A percentile compares a stretch with the other conserved stretches of the same genome.
phyloP scores from a whole-genome alignment of 2,329 filamentous ascomycete species.

The Shiraia bambusicola region DNA sequence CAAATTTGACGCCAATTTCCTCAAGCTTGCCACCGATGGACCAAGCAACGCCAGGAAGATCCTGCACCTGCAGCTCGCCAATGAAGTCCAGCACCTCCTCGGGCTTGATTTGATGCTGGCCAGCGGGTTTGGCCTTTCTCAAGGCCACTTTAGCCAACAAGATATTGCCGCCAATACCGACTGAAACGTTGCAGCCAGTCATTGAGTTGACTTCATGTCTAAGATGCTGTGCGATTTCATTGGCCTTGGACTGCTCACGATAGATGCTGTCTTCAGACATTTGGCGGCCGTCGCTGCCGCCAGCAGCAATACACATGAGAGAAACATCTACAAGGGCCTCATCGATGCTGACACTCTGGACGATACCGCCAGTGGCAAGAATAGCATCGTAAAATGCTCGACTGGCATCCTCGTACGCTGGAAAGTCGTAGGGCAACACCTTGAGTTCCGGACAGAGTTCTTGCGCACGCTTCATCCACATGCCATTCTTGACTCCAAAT shows the following conservation, averaged over 20 bases:
- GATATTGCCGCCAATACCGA: conserved; percentile 90
- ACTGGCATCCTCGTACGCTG: conserved; percentile 90
- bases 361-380: conserved; percentile 73
- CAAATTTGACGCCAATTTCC: conserved; percentile 77
- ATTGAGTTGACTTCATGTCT: conserved; percentile 46
- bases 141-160: conserved; percentile 88
- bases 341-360: conserved; percentile 96
- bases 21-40: conserved; percentile 87
- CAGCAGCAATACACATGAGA: conserved; percentile 63
- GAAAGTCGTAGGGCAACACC: conserved; percentile 93
- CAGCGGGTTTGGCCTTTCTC: conserved; percentile 89
- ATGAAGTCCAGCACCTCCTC: conserved; percentile 77
- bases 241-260: conserved; percentile 76
- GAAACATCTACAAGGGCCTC: conserved; percentile 90
- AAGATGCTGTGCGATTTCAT: conserved; percentile 68
- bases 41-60: conserved; percentile 88
- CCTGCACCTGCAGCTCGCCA: conserved; percentile 73
- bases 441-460: conserved; percentile 83
- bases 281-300: conserved; percentile 66
- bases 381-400: conserved; percentile 84
- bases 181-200: conserved; percentile 61
- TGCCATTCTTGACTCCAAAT: conserved; percentile 91
- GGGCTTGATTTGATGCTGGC: conserved; percentile 84
- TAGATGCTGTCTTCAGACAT: conserved; percentile 69
- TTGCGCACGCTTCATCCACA: conserved; percentile 96